A percentile compares a stretch with the other conserved stretches of the same genome.
Conservation (phyloP, 2,329 filamentous ascomycete species). For the Diaporthe humulicola region DNA sequence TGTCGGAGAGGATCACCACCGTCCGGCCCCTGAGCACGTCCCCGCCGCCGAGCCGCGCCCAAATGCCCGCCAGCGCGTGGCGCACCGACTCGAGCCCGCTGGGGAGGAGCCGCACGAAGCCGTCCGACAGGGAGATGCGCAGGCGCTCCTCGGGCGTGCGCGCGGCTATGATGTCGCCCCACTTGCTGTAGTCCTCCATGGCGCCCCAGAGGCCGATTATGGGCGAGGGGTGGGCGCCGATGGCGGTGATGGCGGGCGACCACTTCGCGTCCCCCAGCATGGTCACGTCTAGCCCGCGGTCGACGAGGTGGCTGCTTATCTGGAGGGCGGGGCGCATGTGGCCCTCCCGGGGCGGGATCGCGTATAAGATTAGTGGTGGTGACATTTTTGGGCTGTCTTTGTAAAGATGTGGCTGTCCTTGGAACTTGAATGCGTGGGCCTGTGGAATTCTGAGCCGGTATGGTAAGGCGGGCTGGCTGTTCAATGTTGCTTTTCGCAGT, state of each 20-base stretch:
- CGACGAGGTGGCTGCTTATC: slow-evolving; percentile 29
- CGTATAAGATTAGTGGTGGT: slow-evolving; percentile 31
- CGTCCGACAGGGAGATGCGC: slow-evolving; percentile 17
- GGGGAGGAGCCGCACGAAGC: slow-evolving; percentile 28
- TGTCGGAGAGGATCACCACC: slow-evolving; percentile 16
- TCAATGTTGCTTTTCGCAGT: neutral
- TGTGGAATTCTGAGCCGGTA: too few relatives aligned
- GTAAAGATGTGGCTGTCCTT: too few relatives aligned
- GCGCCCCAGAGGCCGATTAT: slow-evolving; percentile 31
- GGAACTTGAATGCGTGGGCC: too few relatives aligned
- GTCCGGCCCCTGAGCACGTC: neutral
- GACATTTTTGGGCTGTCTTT: neutral
- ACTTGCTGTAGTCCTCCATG: slow-evolving; percentile 14
- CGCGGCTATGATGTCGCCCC: slow-evolving; percentile 6
- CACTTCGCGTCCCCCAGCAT: slow-evolving; percentile 6
- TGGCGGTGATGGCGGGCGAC: slow-evolving; percentile 23
- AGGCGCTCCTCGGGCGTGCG: slow-evolving; percentile 21
- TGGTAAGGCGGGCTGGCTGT: too few relatives aligned
- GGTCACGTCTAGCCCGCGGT: slow-evolving; percentile 32
- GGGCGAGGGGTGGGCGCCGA: slow-evolving; percentile 22
- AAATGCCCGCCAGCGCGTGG: slow-evolving; percentile 7
- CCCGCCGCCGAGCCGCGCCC: neutral
- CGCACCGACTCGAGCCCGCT: slow-evolving; percentile 33
- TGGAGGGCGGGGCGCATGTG: slow-evolving; percentile 37
- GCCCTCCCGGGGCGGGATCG: slow-evolving; percentile 28